Base-by-base conservation (phyloP, 176 grass and related monocot genomes). In the Zoysia pacifica region DNA sequence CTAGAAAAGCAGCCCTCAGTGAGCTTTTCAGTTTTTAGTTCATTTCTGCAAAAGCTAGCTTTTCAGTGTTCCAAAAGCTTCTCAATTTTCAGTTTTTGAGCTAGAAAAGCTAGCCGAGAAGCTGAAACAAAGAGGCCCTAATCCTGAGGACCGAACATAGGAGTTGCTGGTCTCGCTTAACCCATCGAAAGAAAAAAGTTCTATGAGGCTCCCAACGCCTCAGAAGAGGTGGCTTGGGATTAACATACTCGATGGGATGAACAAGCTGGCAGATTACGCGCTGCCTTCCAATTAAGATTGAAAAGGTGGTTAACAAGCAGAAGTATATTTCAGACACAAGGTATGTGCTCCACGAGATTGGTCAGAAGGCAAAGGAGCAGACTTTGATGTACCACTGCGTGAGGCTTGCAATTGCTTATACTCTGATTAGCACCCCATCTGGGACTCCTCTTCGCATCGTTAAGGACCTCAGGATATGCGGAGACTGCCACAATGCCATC, bases 401-500 rank as follows among this genome's bases (percentile, higher is more conserved):
- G 88, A 82, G 93, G 84, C 79, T 97, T 12, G 93, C 93, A 0
- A 97, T 97, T 76, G 93, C 93, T 36, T 97, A 93, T 65, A 86
- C 90, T 15, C 77, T 93, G 64, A 97, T 97, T 35, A 97, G 93
- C 86, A 97, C 93, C 38, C 93, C 93, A 0, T 88, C 93, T 3
- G 91, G 93, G 79, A 93, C 93, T 13, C 93, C 93, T 0, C 90
- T 97, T 65, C 88, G 90, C 49, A 93, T 97, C 63, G 93, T 93
- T 77, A 97, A 97, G 80, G 91, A 93, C 86, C 89, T 97, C 39
- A 91, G 93, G 83, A 93, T 97, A 18, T 97, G 93, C 3, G 93
- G 93, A 1, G 93, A 97, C 82, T 97, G 93, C 76, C 93, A 97
- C 77, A 97, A 97, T 75, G 93, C 93, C 3, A 97, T 97, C 74